These are phyloP conservation scores for Tothia fuscella DNA, from an alignment of 2,329 filamentous ascomycete species.

Conservation along the genomic window DNA sequence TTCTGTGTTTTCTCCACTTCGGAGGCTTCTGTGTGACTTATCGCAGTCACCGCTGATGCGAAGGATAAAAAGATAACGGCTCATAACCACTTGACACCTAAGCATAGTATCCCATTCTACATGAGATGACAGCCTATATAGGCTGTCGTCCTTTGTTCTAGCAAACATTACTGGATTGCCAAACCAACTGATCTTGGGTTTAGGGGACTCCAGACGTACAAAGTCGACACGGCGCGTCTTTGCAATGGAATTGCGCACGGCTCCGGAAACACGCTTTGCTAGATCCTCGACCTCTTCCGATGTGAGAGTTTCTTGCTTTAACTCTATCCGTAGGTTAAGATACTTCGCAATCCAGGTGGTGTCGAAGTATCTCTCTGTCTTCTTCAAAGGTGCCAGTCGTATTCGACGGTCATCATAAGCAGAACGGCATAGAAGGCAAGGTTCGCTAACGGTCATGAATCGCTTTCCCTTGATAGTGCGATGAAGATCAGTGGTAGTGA, in stretches of 20 bases:
- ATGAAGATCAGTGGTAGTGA: background rate
- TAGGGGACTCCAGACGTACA: background rate
- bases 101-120: no score
- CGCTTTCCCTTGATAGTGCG: background rate
- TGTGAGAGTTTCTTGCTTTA: background rate
- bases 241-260: background rate
- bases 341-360: background rate
- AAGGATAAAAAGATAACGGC: no score
- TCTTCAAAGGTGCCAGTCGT: background rate
- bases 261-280: background rate
- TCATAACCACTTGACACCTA: no score
- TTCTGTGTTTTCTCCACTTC: no score
- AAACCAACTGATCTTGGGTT: background rate
- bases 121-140: no score
- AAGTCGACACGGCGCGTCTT: slow-evolving; percentile 1
- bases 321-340: slow-evolving; percentile 3
- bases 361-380: background rate
- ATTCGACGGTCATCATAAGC: background rate
- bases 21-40: no score
- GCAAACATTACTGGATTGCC: background rate
- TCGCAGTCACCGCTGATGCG: no score
- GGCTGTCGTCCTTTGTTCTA: background rate
- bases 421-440: background rate
- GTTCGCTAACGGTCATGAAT: background rate
- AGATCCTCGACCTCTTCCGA: slow-evolving; percentile 4